phyloP scores from a whole-genome alignment of 257 asterid species.

The Nicotiana benthamiana region DNA sequence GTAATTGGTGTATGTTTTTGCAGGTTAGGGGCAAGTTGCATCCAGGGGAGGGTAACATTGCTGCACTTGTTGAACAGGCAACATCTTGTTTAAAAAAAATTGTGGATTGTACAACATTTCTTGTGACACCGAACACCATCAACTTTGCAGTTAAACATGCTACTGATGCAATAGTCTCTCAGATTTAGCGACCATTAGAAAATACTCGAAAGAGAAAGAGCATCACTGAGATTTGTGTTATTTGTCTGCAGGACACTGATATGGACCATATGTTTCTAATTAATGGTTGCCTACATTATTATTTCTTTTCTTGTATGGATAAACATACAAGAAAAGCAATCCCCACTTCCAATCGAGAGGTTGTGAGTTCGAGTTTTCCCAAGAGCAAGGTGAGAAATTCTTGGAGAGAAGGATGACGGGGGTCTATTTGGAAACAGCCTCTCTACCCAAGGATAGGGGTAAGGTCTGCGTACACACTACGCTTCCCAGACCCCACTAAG shows the following conservation, averaged over 20 bases:
- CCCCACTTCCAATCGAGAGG: no score
- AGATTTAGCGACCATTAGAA: conserved; percentile 15
- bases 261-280: conserved; percentile 32
- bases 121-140: not conserved
- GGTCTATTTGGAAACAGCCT: no score
- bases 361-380: no score
- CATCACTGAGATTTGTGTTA: conserved; percentile 29
- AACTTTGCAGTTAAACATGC: conserved; percentile 1
- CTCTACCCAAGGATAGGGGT: no score
- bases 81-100: conserved; percentile 18
- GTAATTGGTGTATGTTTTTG: conserved; percentile 9
- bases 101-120: not conserved
- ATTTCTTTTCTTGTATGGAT: conserved; percentile 45
- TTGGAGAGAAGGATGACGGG: no score
- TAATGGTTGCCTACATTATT: conserved; percentile 40
- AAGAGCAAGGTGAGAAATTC: no score
- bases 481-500: no score
- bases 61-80: conserved; percentile 25
- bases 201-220: conserved; percentile 14
- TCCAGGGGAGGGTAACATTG: conserved; percentile 13
- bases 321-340: no score
- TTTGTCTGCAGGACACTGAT: conserved; percentile 43
- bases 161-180: conserved; percentile 14
- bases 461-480: no score
- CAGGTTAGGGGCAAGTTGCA: conserved; percentile 38